phyloP scores from a whole-genome alignment of 1,284 basidiomycete species.

The Caloboletus firmus region DNA sequence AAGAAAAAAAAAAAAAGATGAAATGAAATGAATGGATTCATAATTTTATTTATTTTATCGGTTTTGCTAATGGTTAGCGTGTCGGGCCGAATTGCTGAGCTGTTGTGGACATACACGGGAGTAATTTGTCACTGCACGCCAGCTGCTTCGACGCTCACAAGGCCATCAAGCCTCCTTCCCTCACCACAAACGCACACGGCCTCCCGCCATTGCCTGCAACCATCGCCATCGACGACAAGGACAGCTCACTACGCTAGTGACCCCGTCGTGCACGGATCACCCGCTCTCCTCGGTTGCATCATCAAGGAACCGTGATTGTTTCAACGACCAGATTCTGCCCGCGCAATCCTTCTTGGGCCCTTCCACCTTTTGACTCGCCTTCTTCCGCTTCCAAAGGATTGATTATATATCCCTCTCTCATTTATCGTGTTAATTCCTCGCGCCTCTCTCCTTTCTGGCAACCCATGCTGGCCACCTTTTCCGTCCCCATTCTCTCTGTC shows the following conservation, averaged over 20 bases:
- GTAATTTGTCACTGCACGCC: conserved; percentile 24
- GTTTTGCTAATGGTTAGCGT: neutral
- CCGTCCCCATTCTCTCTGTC: conserved; percentile 62
- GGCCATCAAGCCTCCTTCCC: conserved; percentile 14
- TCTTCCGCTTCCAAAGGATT: conserved; percentile 17
- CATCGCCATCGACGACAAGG: conserved; percentile 16
- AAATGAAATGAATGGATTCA: too few species aligned
- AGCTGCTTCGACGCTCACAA: conserved; percentile 17
- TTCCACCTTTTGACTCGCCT: conserved; percentile 15
- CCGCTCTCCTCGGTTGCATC: conserved; percentile 21
- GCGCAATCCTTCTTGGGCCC: conserved; percentile 13
- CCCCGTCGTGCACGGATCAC: conserved; percentile 21
- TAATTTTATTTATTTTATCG: neutral
- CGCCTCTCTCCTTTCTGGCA: conserved; percentile 9
- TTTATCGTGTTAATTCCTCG: conserved; percentile 11
- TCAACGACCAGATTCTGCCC: conserved; percentile 16
- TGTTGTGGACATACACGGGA: conserved; percentile 12
- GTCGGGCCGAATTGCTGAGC: conserved; percentile 19
- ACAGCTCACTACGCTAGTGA: neutral
- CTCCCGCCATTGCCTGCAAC: conserved; percentile 1
- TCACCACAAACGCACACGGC: conserved; percentile 17
- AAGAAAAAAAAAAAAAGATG: too few species aligned
- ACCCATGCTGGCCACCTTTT: conserved; percentile 51
- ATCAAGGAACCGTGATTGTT: conserved; percentile 32
- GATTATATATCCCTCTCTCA: conserved; percentile 24